These are phyloP conservation scores for Liquidambar formosana DNA, from an alignment of 164 flowering plant genomes.

Conservation along the genomic window DNA sequence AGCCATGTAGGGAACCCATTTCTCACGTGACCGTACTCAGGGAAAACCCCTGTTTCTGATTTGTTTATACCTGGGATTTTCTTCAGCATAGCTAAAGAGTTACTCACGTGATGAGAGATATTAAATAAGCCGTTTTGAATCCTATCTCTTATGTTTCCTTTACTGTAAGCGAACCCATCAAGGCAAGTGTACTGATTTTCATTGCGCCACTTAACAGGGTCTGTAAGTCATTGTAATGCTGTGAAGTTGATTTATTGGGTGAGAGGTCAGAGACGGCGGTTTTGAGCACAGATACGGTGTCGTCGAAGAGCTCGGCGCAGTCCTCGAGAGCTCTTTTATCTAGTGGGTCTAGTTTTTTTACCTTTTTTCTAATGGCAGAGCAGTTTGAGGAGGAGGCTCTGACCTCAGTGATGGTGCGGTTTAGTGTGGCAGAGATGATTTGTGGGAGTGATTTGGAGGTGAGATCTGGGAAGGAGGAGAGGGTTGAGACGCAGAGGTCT, in stretches of 20 bases:
- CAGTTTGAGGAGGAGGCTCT: slow-evolving; percentile 42
- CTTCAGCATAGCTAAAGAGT: slow-evolving; percentile 66
- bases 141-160: slow-evolving; percentile 22
- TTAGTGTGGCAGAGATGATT: slow-evolving; percentile 45
- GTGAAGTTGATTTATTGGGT: slow-evolving; percentile 20
- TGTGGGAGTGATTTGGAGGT: slow-evolving; percentile 47
- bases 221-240: slow-evolving; percentile 41
- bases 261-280: slow-evolving; percentile 41
- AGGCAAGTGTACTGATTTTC: slow-evolving; percentile 85
- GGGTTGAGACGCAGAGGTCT: slow-evolving; percentile 70
- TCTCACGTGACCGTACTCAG: slow-evolving; percentile 37
- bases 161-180: slow-evolving; percentile 66
- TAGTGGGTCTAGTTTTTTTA: slow-evolving; percentile 22
- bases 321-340: slow-evolving; percentile 61
- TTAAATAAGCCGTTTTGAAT: slow-evolving; percentile 37
- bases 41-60: slow-evolving; percentile 27
- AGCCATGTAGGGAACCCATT: slow-evolving; percentile 76
- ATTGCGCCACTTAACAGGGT: slow-evolving; percentile 78
- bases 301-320: slow-evolving; percentile 66
- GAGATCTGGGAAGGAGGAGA: slow-evolving; percentile 57
- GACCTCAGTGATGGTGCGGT: slow-evolving; percentile 46
- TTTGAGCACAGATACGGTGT: slow-evolving; percentile 48
- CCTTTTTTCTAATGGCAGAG: slow-evolving; percentile 32
- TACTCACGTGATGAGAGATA: slow-evolving; percentile 63
- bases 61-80: slow-evolving; percentile 37